phyloP scores from a whole-genome alignment of 1,139 yeast species.

The Saccharomyces uvarum region DNA sequence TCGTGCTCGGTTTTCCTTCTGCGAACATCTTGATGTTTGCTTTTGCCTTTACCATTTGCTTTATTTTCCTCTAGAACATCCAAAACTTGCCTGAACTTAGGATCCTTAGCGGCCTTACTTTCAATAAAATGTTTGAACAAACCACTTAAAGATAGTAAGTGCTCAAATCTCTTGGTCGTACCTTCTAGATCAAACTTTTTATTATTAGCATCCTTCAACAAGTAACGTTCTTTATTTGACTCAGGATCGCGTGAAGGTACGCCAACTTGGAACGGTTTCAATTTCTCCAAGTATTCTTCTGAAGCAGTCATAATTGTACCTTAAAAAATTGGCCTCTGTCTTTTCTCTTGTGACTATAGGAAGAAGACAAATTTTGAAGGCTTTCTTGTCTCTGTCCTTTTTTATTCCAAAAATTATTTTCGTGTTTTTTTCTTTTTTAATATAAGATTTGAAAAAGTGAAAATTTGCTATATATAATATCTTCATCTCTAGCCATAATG shows the following conservation, averaged over 20 bases:
- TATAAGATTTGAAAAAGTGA: not conserved
- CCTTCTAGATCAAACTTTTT: conserved; percentile 53
- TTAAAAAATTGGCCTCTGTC: not conserved
- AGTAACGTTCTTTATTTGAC: conserved; percentile 36
- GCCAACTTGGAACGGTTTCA: conserved; percentile 27
- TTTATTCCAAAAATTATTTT: not conserved
- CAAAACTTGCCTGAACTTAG: conserved; percentile 50
- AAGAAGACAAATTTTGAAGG: not conserved
- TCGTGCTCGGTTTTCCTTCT: conserved; percentile 78
- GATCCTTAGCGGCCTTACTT: conserved; percentile 67
- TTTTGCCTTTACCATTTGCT: conserved; percentile 24
- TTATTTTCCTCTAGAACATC: conserved; percentile 42
- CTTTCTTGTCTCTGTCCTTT: not conserved
- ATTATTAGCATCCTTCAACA: conserved; percentile 46
- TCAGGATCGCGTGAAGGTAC: conserved; percentile 20
- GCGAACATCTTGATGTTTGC: conserved; percentile 26
- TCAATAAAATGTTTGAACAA: conserved; percentile 85
- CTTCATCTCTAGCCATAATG: not conserved
- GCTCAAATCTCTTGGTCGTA: conserved; percentile 71
- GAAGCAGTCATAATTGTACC: conserved; percentile 15
- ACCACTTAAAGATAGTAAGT: conserved; percentile 74
- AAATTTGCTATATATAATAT: not conserved
- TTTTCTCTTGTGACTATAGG: not conserved
- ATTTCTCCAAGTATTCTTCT: conserved; percentile 23
- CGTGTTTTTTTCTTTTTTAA: not conserved